phyloP scores from a whole-genome alignment of 2,329 filamentous ascomycete genomes.

The Pseudonectria buxi region DNA sequence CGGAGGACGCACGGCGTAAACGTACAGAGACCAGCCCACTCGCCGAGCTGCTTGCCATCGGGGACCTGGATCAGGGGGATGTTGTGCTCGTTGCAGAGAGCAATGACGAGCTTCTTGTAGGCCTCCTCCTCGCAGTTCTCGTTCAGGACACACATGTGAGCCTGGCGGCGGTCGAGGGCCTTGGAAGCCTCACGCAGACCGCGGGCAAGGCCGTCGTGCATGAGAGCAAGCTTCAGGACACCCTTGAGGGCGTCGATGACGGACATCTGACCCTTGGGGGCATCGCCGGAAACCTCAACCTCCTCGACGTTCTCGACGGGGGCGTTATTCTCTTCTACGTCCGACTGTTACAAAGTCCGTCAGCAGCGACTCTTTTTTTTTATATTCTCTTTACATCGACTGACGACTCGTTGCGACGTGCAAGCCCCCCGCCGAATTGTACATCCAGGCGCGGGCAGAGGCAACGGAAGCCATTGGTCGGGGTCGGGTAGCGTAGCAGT shows the following conservation, averaged over 20 bases:
- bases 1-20: slow-evolving; percentile 25
- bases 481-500: slow-evolving; percentile 1
- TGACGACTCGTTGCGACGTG: no score
- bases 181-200: slow-evolving; percentile 98
- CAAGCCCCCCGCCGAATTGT: neutral
- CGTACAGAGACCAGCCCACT: slow-evolving; percentile 99
- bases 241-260: slow-evolving; percentile 98
- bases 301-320: slow-evolving; percentile 70
- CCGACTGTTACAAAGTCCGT: slow-evolving; percentile 60
- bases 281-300: slow-evolving; percentile 94
- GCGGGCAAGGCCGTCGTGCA: slow-evolving; percentile 98
- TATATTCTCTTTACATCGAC: neutral
- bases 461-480: slow-evolving; percentile 4
- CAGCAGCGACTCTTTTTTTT: slow-evolving; percentile 11
- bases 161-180: slow-evolving; percentile 96
- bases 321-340: slow-evolving; percentile 98
- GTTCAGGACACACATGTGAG: slow-evolving; percentile 99
- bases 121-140: slow-evolving; percentile 99
- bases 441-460: neutral
- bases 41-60: slow-evolving; percentile 98
- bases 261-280: slow-evolving; percentile 89
- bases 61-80: slow-evolving; percentile 99
- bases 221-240: slow-evolving; percentile 95
- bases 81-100: slow-evolving; percentile 99
- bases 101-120: slow-evolving; percentile 99